Evolutionary conservation across 805 yeast genomes (phyloP).

Genomic region (Candida ponderosae): DNA sequence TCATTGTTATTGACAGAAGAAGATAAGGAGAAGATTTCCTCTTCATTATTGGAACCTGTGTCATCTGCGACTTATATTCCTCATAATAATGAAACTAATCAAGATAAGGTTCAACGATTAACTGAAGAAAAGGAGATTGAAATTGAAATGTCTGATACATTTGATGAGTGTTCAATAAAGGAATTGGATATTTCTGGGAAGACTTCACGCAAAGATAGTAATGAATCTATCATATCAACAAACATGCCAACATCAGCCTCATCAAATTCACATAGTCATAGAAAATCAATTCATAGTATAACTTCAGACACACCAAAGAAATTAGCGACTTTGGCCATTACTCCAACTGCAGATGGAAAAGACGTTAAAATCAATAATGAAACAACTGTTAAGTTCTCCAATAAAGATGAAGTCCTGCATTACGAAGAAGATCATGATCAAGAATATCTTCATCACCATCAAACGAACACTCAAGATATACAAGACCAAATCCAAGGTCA

Average conservation of each 20-base stretch:
- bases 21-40: neutral
- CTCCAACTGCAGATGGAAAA: slow-evolving; percentile 7
- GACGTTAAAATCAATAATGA: slow-evolving; percentile 1
- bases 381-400: neutral
- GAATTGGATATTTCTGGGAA: no score
- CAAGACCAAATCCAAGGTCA: slow-evolving; percentile 3
- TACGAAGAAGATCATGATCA: neutral
- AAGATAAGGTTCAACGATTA: slow-evolving; percentile 7
- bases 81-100: slow-evolving; percentile 36
- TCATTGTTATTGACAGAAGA: neutral
- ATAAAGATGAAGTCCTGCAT: no score
- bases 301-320: slow-evolving; percentile 2
- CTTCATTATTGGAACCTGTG: slow-evolving; percentile 40
- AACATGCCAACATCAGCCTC: no score
- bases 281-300: neutral
- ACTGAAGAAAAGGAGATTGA: slow-evolving; percentile 6
- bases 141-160: no score
- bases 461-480: no score
- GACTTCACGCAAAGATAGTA: no score
- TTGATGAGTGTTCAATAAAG: neutral
- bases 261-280: no score
- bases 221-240: no score
- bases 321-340: slow-evolving; percentile 11
- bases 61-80: slow-evolving; percentile 70
- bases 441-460: no score